Conservation (phyloP, 129 eudicot species). For the Daucus carota region DH1_v3.0 NC_030387.2:37032501-37033000, state of each 20-base stretch:
- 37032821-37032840: slow-evolving; percentile 17
- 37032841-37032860: slow-evolving; percentile 58
- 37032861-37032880: slow-evolving; percentile 54
- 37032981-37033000: slow-evolving; percentile 46
- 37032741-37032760: slow-evolving; percentile 20
- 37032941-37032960: slow-evolving; percentile 40
- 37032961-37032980: slow-evolving; percentile 34
- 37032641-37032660: background rate
- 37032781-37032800: slow-evolving; percentile 27
- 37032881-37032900: slow-evolving; percentile 53
- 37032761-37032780: slow-evolving; percentile 5
- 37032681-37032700: slow-evolving; percentile 10
- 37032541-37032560: slow-evolving; percentile 46
- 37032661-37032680: background rate
- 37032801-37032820: slow-evolving; percentile 46
- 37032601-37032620: background rate
- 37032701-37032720: slow-evolving; percentile 4
- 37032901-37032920: slow-evolving; percentile 64
- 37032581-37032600: slow-evolving; percentile 35
- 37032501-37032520: slow-evolving; percentile 37
- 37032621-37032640: background rate
- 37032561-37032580: slow-evolving; percentile 41
- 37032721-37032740: slow-evolving; percentile 7
- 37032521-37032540: slow-evolving; percentile 18
- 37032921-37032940: slow-evolving; percentile 40